Evolutionary conservation across 495 filamentous ascomycete genomes (phyloP).

Genomic region (Parmelia sp.): DNA sequence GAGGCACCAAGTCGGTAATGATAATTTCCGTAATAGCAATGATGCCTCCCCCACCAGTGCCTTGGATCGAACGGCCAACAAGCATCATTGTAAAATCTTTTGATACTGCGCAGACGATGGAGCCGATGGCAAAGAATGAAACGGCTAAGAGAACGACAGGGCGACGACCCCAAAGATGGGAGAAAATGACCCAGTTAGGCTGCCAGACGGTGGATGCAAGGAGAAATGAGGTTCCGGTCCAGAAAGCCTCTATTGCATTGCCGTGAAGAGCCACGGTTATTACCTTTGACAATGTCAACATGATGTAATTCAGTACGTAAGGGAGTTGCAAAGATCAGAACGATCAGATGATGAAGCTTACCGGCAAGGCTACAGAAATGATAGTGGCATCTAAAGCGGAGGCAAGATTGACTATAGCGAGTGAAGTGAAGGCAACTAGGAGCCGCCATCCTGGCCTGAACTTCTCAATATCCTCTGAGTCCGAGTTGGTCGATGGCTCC

Average conservation of each 20-base stretch:
- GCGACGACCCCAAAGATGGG: conserved; percentile 48
- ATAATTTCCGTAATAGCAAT: conserved; percentile 32
- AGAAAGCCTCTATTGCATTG: conserved; percentile 44
- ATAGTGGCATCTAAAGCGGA: conserved; percentile 54
- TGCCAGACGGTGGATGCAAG: conserved; percentile 39
- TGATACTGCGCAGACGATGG: conserved; percentile 23
- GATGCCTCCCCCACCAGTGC: conserved; percentile 34
- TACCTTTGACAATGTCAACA: not conserved
- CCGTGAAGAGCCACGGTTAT: conserved; percentile 11
- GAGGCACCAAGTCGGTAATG: conserved; percentile 32
- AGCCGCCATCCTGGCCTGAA: conserved; percentile 38
- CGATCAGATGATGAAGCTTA: conserved; percentile 22
- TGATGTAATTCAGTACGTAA: too few species aligned
- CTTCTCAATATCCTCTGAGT: not conserved
- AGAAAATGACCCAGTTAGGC: conserved; percentile 32
- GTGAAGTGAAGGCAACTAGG: conserved; percentile 37
- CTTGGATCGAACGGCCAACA: conserved; percentile 35
- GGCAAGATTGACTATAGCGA: conserved; percentile 46
- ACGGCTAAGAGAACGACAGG: conserved; percentile 19
- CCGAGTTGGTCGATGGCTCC: not conserved
- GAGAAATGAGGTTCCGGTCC: conserved; percentile 53
- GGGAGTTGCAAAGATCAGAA: not conserved
- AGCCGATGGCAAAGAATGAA: conserved; percentile 25
- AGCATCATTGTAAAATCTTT: conserved; percentile 22
- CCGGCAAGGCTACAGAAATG: conserved; percentile 52